Evolutionary conservation across 768 basidiomycete species (phyloP).

Genomic region (Favolaschia claudopus): DNA sequence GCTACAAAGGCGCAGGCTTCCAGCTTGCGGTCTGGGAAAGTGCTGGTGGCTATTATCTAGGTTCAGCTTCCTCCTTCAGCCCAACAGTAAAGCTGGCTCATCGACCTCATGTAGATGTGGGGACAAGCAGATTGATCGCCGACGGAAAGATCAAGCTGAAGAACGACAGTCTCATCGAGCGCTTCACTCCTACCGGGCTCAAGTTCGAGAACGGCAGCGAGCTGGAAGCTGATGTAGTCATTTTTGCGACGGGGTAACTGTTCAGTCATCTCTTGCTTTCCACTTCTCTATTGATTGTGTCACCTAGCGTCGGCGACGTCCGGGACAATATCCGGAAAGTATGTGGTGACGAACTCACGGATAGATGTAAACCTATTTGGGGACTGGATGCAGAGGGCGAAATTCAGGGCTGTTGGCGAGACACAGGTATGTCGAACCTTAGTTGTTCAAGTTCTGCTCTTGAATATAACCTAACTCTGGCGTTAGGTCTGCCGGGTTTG

Average conservation of each 20-base stretch:
- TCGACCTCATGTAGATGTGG: constrained; percentile 53
- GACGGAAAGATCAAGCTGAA: constrained; percentile 78
- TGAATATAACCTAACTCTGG: neutral
- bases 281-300: neutral
- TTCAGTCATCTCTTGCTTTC: neutral
- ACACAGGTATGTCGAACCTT: constrained; percentile 45
- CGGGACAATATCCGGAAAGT: constrained; percentile 48
- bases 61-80: constrained; percentile 37
- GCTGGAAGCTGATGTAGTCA: constrained; percentile 59
- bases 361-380: constrained; percentile 64
- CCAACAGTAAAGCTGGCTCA: neutral
- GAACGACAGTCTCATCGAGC: constrained; percentile 59
- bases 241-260: constrained; percentile 65
- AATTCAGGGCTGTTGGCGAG: constrained; percentile 55
- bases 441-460: no score
- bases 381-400: constrained; percentile 73
- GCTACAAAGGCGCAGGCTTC: constrained; percentile 61
- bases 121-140: constrained; percentile 65
- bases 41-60: constrained; percentile 74
- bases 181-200: constrained; percentile 52
- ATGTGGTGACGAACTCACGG: constrained; percentile 53
- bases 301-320: constrained; percentile 53
- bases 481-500: constrained; percentile 45
- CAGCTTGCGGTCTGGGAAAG: constrained; percentile 53
- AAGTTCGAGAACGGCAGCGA: constrained; percentile 57